These are phyloP conservation scores for Puccinia horiana DNA, from an alignment of 1,284 basidiomycete genomes.

Conservation along the genomic window DNA sequence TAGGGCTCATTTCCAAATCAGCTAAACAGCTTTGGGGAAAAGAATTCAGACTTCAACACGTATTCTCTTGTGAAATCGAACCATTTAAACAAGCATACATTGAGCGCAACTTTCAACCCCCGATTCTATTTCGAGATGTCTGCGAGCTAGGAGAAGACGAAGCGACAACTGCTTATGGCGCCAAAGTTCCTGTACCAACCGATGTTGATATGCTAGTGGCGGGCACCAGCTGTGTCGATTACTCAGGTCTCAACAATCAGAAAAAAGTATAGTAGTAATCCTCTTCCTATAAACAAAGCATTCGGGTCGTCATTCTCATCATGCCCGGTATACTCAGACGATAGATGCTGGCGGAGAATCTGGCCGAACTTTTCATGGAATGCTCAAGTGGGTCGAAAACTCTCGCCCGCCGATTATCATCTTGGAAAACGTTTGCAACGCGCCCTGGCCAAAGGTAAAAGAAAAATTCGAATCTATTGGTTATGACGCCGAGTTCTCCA, in stretches of 20 bases:
- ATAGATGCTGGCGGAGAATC: constrained; percentile 56
- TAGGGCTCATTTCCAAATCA: constrained; percentile 76
- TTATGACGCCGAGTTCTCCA: constrained; percentile 72
- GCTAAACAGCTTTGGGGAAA: constrained; percentile 71
- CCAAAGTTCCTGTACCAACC: constrained; percentile 79
- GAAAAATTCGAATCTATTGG: constrained; percentile 73
- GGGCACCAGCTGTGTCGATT: constrained; percentile 94
- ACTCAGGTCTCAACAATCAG: constrained; percentile 89
- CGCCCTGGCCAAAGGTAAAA: constrained; percentile 79
- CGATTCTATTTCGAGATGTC: constrained; percentile 88
- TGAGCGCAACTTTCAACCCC: constrained; percentile 86
- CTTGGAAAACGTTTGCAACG: constrained; percentile 88
- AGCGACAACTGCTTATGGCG: constrained; percentile 82
- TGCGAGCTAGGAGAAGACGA: constrained; percentile 71
- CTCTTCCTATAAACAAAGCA: not conserved
- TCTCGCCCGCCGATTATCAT: constrained; percentile 87
- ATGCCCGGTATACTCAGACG: constrained; percentile 12
- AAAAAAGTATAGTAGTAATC: constrained; percentile 69
- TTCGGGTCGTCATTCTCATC: not conserved
- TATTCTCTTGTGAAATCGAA: constrained; percentile 96
- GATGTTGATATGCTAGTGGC: constrained; percentile 79
- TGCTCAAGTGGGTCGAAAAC: constrained; percentile 87
- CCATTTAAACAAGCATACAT: constrained; percentile 98
- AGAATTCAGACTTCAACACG: constrained; percentile 77
- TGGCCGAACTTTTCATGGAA: constrained; percentile 61